Evolutionary conservation across 495 filamentous ascomycete genomes (phyloP), one percentile per base, ranked within the genome.

Genomic region (Penicillium nucicola): DNA sequence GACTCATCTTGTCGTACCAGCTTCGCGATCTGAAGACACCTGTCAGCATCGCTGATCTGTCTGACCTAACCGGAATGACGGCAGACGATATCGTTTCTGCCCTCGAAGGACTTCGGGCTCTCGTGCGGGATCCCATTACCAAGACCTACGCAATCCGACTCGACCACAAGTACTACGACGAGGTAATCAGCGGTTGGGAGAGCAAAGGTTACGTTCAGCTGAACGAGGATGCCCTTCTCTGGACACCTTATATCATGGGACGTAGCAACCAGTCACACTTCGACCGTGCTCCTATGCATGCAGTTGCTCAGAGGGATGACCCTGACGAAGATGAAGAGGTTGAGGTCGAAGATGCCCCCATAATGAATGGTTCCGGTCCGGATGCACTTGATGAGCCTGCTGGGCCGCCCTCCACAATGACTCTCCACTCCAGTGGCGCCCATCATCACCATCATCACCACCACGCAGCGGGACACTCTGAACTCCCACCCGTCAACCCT

Each of bases 191-290:
- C 10, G 87, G 87, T 43, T 92, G 91, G 84, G 89, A 96, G 66
- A 78, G 74, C 42, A 96, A 96, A 63, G 81, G 83, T 6, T 92
- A 96, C 56, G 84, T 95, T 13, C 88, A 83, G 52, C 81, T 98
- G 32, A 91, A 95, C 57, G 83, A 85, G 2, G 82, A 85, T 49
- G 82, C 83, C 9, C 77, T 98, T 32, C 84, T 92, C 3, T 98
- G 93, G 93, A 96, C 89, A n/a, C 93, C 95, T 11, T 98, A 93
- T 67, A 82, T 98, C 45, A 97, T 96, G 90, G 92, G 92, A 18
- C 80, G 87, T 44, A 85, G 81, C 61, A 91, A 89, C 45, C 81
- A 85, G n/a, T 85, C 84, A 0, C 87, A 89, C 52, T 92, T 92
- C 64, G 88, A 97, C 61, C 80, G 90, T 35, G 85, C 84, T 37